Evolutionary conservation across 345 rosid species (phyloP).

Genomic region (Linum lewisii): DNA sequence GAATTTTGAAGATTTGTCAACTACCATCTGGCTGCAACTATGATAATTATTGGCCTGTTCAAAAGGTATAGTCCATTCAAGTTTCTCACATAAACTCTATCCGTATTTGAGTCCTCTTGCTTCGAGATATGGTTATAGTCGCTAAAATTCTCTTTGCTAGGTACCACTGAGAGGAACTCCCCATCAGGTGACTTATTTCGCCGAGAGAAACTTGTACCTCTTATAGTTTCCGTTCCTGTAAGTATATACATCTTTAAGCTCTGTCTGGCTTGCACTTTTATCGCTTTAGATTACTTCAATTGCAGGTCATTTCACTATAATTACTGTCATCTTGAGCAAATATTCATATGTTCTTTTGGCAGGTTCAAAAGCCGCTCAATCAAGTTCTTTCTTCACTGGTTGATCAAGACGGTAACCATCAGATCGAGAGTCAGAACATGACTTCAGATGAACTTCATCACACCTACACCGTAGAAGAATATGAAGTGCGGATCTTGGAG

Average conservation of each 20-base stretch:
- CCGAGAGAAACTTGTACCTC: slow-evolving; percentile 78
- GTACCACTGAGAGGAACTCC: slow-evolving; percentile 90
- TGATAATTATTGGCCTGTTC: slow-evolving; percentile 97
- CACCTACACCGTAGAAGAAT: slow-evolving; percentile 77
- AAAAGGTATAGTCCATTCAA: slow-evolving; percentile 38
- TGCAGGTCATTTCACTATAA: neutral
- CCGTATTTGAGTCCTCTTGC: neutral
- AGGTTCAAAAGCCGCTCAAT: slow-evolving; percentile 82
- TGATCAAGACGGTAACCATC: slow-evolving; percentile 94
- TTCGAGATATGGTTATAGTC: neutral
- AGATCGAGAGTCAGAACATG: slow-evolving; percentile 68
- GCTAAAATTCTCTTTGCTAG: slow-evolving; percentile 31
- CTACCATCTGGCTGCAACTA: slow-evolving; percentile 70
- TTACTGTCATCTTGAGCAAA: too few relatives aligned
- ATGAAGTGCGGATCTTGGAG: slow-evolving; percentile 84
- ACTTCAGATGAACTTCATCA: slow-evolving; percentile 66
- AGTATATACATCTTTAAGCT: slow-evolving; percentile 19
- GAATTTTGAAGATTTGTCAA: slow-evolving; percentile 87
- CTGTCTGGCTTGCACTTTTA: neutral
- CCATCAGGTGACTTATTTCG: slow-evolving; percentile 91
- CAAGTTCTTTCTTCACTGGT: slow-evolving; percentile 86
- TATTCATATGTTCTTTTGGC: slow-evolving; percentile 8
- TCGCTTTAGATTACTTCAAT: slow-evolving; percentile 1
- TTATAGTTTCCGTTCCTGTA: slow-evolving; percentile 87
- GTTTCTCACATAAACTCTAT: slow-evolving; percentile 3